Conservation (phyloP, 352 stramenopile species). For the Aphanomyces invadans region DNA sequence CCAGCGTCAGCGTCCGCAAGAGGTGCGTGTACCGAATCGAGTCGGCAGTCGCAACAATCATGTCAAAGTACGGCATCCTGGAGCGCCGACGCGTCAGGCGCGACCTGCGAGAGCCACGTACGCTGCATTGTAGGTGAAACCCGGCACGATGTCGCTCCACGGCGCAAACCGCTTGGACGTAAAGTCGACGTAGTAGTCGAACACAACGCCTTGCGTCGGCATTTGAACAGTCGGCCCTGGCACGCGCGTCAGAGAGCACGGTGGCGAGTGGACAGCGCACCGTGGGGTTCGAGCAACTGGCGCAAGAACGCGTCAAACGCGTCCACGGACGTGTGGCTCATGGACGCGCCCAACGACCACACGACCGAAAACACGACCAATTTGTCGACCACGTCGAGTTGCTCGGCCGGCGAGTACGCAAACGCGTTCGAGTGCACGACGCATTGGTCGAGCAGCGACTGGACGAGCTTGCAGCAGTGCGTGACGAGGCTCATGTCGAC, state of each 20-base stretch:
- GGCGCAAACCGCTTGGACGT: constrained; percentile 38
- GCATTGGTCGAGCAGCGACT: constrained; percentile 61
- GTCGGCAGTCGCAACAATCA: constrained; percentile 68
- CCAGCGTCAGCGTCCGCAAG: constrained; percentile 41
- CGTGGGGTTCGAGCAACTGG: constrained; percentile 31
- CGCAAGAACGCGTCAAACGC: constrained; percentile 78
- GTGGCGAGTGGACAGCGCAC: too few relatives aligned
- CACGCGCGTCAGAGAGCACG: too few relatives aligned
- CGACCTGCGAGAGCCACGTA: too few relatives aligned
- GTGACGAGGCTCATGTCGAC: constrained; percentile 85
- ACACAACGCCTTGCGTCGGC: constrained; percentile 53
- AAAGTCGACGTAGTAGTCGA: constrained; percentile 82
- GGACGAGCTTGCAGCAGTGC: constrained; percentile 80
- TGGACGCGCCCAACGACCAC: constrained; percentile 86
- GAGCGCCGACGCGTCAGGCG: not conserved
- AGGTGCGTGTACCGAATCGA: constrained; percentile 65
- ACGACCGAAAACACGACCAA: constrained; percentile 86
- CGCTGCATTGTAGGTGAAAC: constrained; percentile 51
- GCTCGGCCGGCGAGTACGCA: constrained; percentile 26
- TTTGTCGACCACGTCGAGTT: constrained; percentile 55
- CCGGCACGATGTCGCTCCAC: constrained; percentile 58
- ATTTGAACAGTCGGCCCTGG: constrained; percentile 15
- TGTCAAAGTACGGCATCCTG: constrained; percentile 62
- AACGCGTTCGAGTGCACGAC: constrained; percentile 27
- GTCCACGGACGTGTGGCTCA: constrained; percentile 62